Conservation (phyloP, 163 green algal species). For the Volvox carteri region DNA sequence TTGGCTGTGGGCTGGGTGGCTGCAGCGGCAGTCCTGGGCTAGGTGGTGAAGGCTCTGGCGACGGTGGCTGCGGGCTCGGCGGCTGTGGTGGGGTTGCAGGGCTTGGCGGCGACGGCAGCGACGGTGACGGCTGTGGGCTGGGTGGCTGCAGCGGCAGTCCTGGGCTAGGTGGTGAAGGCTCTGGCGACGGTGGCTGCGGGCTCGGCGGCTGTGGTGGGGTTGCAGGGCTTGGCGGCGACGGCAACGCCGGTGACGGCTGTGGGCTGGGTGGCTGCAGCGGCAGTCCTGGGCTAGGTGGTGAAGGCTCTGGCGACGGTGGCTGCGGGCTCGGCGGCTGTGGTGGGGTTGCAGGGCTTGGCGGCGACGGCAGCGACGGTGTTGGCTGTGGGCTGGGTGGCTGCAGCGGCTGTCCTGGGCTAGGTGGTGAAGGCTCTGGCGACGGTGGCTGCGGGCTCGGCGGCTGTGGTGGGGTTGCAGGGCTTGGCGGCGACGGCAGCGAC, state of each 20-base stretch:
- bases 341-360: not conserved
- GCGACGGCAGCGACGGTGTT: not conserved
- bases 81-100: not conserved
- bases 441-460: not conserved
- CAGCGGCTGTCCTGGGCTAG: not conserved
- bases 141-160: not conserved
- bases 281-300: not conserved
- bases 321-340: not conserved
- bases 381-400: not conserved
- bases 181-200: too few relatives aligned
- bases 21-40: not conserved
- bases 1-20: not conserved
- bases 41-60: not conserved
- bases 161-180: not conserved
- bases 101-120: not conserved
- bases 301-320: not conserved
- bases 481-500: not conserved
- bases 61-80: not conserved
- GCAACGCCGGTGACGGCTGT: not conserved
- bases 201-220: not conserved
- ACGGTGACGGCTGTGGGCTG: not conserved
- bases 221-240: not conserved
- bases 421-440: not conserved
- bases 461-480: not conserved
- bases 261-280: not conserved